Evolutionary conservation across 768 basidiomycete species (phyloP), one percentile per base, ranked within the genome.

Genomic region (Suillus fuscotomentosus): DNA sequence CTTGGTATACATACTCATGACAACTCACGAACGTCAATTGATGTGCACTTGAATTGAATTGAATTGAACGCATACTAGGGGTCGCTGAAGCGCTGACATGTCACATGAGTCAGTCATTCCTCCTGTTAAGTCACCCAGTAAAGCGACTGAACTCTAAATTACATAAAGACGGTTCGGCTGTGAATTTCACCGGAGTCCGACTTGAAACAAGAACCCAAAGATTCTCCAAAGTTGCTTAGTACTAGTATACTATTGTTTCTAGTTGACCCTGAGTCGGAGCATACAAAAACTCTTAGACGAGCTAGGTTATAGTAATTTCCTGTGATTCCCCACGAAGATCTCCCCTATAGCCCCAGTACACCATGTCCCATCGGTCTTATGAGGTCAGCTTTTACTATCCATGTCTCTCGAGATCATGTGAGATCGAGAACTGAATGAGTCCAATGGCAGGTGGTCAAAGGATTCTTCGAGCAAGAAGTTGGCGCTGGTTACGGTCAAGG

Each of bases 11-110:
- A 8, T 24, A 48, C 22, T 53, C 31, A 31, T 6, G 31, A 31
- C 31, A 31, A 31, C 5, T 31, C 24, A 57, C 38, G 22, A 39
- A 39, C 7, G n/a, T 36, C 38, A 24, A 38, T 24, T 56, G 55
- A 39, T 38, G 38, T 38, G 55, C 36, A 38, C n/a, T 22, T 39
- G 14, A 6, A 31, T 31, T 31, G 31, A 22, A 31, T 27, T 27
- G 27, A 27, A 27, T 17, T 10, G n/a, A 41, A 57, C 38, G 22
- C 24, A 15, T 41, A 27, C 27, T 27, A 41, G 38, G n/a, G 22
- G 56, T 57, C 22, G 56, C 56, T 57, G 27, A n/a, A n/a, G n/a
- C n/a, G n/a, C n/a, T n/a, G 56, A 57, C 56, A 51, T 75, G 75
- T 24, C 24, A 31, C 31, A 31, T 31, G 31, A 76, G 69, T 60